Base-by-base conservation (phyloP, 257 asterid genomes). In the Salvia miltiorrhiza region DNA sequence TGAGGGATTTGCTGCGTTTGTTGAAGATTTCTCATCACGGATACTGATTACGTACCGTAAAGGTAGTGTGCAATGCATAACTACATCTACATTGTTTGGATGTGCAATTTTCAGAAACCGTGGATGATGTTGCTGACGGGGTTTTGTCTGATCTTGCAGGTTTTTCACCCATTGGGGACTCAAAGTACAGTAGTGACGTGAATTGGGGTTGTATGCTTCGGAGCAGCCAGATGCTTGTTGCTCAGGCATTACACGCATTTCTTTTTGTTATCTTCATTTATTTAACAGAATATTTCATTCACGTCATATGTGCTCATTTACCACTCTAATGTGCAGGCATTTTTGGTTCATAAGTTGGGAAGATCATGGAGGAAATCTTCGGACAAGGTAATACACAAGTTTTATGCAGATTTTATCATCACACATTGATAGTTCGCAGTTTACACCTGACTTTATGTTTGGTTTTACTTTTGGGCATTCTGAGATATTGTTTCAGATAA, bases 221-320 rank as follows among this genome's bases (percentile, higher is more conserved):
- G 69, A 91, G 99, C 86, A 88, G 99, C 83, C 99, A 94, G 85
- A 94, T 94, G 99, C 99, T 94, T 81, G 91, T 94, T 74, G 97
- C 97, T 54, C 97, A 93, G 94, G 99, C 72, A 82, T 73, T 58
- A 73, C 60, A 63, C 67, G 50, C 48, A 74, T 45, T 47, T 48
- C 68, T 32, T 21, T 69, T 71, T 48, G 9, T 14, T 66, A 12
- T 59, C 20, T 67, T 71, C 60, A n/a, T 59, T 62, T 57, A 52
- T 55, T 70, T 64, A 50, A 47, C 45, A 19, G 58, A 39, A 53
- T 56, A 65, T 59, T 21, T 7, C 9, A 7, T 40, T 67, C 23
- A 13, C 14, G 24, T 50, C 21, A 17, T 50, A 40, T 17, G 12
- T 73, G 48, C 70, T 75, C 33, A 81, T 58, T 62, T 53, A n/a